Base-by-base conservation (phyloP, 2,329 filamentous ascomycete genomes). In the Piedraia hortae region DNA sequence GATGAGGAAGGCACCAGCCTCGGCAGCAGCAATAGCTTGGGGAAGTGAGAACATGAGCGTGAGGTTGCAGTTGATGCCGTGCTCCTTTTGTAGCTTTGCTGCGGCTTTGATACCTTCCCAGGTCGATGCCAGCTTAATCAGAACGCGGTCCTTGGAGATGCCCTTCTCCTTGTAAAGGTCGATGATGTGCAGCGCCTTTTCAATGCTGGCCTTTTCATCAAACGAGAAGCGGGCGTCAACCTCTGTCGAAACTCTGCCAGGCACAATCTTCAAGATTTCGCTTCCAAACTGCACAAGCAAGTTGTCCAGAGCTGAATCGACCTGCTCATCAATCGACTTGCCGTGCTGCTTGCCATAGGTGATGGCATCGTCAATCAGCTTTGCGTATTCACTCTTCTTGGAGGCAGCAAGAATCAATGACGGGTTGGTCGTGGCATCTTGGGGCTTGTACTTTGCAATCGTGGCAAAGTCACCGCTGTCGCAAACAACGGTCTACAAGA, bases 61-160 rank as follows among this genome's bases (percentile, higher is more conserved):
- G 47, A 97, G 57, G 67, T 97, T 97, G 69, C 63, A 72, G 71
- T 97, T 97, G 58, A 97, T 68, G 44, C 69, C 72, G 59, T 93
- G 70, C 59, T 97, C 68, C 42, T 66, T 72, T 63, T 93, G 82
- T 32, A 97, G 72, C 48, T 88, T 80, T 60, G 89, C 70, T 34
- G 85, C 82, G 34, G 85, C 85, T 65, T 97, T 78, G 64, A 97
- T 93, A 48, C 85, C 85, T 60, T 97, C 85, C 77, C 78, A 97
- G 50, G 85, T 97, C 29, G 85, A 89, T 45, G 85, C 85, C 37
- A 97, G 66, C 73, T 97, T 97, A 66, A 97, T 97, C 38, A 97
- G 63, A 44, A 97, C 50, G 33, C 85, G 82, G 43, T 82, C 75
- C 65, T 91, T 91, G 53, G 62, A 56, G 49, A 97, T 75, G 34